phyloP scores from a whole-genome alignment of 352 stramenopile species.

The Pythium brachiatum region DNA sequence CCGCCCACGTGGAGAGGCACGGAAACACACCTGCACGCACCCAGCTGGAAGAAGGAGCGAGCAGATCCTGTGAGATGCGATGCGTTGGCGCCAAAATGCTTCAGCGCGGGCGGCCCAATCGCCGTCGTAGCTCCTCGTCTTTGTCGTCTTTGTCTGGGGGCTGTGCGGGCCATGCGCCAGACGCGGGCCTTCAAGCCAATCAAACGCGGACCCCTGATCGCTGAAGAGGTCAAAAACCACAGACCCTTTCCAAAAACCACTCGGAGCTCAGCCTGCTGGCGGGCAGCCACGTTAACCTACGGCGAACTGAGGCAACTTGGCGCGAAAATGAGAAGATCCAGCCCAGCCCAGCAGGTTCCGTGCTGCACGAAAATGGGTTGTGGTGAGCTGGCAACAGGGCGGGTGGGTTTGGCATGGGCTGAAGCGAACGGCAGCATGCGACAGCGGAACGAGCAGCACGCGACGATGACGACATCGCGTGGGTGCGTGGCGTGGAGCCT shows the following conservation, averaged over 20 bases:
- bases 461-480: background rate
- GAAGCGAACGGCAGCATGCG: background rate
- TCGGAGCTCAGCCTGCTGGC: background rate
- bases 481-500: background rate
- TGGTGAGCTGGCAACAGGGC: background rate
- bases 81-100: slow-evolving; percentile 6
- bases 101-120: background rate
- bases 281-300: background rate
- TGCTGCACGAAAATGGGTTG: background rate
- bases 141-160: background rate
- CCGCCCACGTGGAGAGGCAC: background rate
- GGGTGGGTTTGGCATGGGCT: background rate
- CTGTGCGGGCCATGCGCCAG: slow-evolving; percentile 3
- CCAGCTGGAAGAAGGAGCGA: too few relatives aligned
- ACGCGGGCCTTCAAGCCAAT: slow-evolving; percentile 23
- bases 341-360: too few relatives aligned
- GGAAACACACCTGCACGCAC: background rate
- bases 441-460: background rate
- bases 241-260: slow-evolving; percentile 24
- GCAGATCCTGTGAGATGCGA: too few relatives aligned
- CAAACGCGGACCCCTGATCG: slow-evolving; percentile 14
- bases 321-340: background rate
- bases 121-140: background rate
- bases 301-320: background rate
- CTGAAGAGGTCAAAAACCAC: background rate